Base-by-base conservation (phyloP, 2,329 filamentous ascomycete genomes). In the Tolypocladium ophioglossoides region DNA sequence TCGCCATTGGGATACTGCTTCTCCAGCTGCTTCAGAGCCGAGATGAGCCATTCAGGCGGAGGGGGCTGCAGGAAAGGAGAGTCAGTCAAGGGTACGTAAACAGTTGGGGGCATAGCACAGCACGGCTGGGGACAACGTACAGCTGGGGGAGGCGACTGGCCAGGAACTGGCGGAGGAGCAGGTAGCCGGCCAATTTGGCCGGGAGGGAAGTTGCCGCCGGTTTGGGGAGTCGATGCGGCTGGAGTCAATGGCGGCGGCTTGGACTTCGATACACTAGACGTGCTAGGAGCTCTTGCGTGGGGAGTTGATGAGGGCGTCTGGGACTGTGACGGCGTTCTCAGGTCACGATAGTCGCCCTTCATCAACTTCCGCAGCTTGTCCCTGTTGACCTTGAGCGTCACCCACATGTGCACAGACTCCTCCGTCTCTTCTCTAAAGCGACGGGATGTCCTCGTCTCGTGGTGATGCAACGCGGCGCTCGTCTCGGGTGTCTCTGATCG, bases 401-500 rank as follows among this genome's bases (percentile, higher is more conserved):
- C 81, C 30, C 91, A 74, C 51, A 91, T 70, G 48, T 79, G 81
- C n/a, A 77, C 74, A 1, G 84, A 78, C 60, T 91, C 87, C 53
- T 91, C 86, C 16, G 86, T 94, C 60, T 92, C 90, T 65, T 96
- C 91, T 50, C 89, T 82, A 57, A 74, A 76, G 51, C 78, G 78
- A 53, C 80, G 78, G 7, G 85, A 85, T 9, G 80, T 83, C 62
- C 91, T 78, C 1, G 86, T 82, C 68, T 96, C 90, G 64, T 85
- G 84, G 62, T 84, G 84, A 61, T 85, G 85, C 60, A 74, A 58
- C 32, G 69, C 64, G 38, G 79, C 74, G 53, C 76, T 79, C 11
- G 85, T 76, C 68, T 97, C 94, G 3, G 94, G 94, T 0, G 94
- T 97, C 67, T 91, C 89, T 35, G 92, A 96, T 57, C 94, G 85